These are phyloP conservation scores for Coniochaeta ligniaria DNA, from an alignment of 2,329 filamentous ascomycete genomes.

Conservation along the genomic window DNA sequence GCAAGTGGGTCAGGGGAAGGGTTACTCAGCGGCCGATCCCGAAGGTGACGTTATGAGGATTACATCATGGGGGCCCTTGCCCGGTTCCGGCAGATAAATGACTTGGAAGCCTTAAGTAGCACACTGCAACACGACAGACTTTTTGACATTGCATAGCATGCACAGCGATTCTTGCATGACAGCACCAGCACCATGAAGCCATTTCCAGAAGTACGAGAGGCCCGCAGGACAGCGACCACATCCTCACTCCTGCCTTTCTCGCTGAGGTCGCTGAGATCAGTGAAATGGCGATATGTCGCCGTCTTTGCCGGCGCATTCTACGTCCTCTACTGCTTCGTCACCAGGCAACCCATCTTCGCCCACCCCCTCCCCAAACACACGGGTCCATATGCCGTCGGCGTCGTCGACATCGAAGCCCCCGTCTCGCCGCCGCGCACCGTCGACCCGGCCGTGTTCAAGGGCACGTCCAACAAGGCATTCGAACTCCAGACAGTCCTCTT, in stretches of 20 bases:
- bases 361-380: slow-evolving; percentile 35
- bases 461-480: slow-evolving; percentile 30
- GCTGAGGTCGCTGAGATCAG: neutral
- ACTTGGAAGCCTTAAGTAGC: neutral
- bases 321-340: slow-evolving; percentile 29
- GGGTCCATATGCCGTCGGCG: slow-evolving; percentile 35
- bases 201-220: neutral
- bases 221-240: neutral
- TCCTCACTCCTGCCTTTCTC: neutral
- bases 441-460: slow-evolving; percentile 29
- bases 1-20: no score
- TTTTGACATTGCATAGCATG: neutral
- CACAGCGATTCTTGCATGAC: neutral
- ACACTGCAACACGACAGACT: neutral
- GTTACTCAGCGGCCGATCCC: no score
- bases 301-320: slow-evolving; percentile 23
- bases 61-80: neutral
- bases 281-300: slow-evolving; percentile 22
- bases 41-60: neutral
- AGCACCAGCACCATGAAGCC: neutral
- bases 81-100: neutral
- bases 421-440: slow-evolving; percentile 18
- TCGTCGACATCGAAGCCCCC: slow-evolving; percentile 36
- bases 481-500: slow-evolving; percentile 39
- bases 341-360: slow-evolving; percentile 33